phyloP scores from a whole-genome alignment of 78 protist genomes.

The Dictyostelium citrinum region DNA sequence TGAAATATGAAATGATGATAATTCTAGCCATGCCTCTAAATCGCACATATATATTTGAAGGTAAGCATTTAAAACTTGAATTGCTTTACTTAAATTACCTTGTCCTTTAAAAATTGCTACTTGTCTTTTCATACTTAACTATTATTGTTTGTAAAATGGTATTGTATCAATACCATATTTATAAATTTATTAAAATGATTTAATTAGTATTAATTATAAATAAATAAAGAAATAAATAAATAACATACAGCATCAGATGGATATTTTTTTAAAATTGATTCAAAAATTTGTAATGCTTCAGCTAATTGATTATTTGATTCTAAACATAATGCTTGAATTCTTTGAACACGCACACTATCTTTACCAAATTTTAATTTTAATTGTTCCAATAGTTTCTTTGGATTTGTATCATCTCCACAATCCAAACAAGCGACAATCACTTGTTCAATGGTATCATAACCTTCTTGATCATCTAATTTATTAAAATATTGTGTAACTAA shows the following conservation, averaged over 20 bases:
- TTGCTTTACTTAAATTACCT: constrained; percentile 12
- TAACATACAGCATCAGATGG: constrained; percentile 41
- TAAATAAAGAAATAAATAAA: neutral
- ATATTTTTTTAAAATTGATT: constrained; percentile 27
- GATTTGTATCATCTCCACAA: neutral
- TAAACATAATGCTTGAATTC: constrained; percentile 10
- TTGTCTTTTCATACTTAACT: constrained; percentile 64
- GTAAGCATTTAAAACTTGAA: constrained; percentile 28
- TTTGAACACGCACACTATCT: constrained; percentile 33
- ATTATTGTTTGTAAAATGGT: no score
- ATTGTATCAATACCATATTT: no score
- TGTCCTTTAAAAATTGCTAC: constrained; percentile 28
- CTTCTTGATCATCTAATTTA: neutral
- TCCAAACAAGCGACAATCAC: constrained; percentile 27
- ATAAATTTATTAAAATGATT: no score
- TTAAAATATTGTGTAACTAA: constrained; percentile 6
- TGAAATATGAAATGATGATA: constrained; percentile 21
- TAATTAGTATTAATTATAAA: neutral
- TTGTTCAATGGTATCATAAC: constrained; percentile 40
- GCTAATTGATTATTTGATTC: neutral
- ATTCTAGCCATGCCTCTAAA: constrained; percentile 66
- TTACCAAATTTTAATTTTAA: constrained; percentile 11
- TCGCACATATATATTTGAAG: constrained; percentile 57
- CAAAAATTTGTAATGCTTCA: constrained; percentile 16
- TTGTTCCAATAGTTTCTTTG: neutral